phyloP scores from a whole-genome alignment of 169 alveolate species.

The Eimeria sp. region DNA sequence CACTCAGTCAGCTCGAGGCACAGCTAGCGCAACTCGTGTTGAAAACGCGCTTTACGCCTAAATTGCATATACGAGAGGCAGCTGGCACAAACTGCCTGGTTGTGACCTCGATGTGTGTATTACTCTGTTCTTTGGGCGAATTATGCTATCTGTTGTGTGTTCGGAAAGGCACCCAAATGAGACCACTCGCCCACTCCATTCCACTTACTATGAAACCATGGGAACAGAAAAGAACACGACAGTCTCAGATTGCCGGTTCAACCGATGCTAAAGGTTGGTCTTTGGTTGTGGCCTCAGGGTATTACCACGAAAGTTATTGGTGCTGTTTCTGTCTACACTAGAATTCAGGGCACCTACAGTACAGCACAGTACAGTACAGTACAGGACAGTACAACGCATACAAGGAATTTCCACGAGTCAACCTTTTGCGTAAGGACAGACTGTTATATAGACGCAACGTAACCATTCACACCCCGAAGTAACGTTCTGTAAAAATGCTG shows the following conservation, averaged over 20 bases:
- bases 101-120: not conserved
- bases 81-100: not conserved
- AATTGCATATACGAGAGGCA: not conserved
- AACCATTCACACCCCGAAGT: not conserved
- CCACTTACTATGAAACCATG: not conserved
- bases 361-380: not conserved
- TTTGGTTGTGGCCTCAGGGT: not conserved
- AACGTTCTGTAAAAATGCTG: not conserved
- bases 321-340: not conserved
- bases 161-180: not conserved
- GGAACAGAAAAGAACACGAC: not conserved
- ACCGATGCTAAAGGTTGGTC: not conserved
- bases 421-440: not conserved
- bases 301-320: not conserved
- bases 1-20: not conserved
- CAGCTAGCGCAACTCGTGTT: not conserved
- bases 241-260: not conserved
- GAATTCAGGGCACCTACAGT: not conserved
- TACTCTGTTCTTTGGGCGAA: not conserved
- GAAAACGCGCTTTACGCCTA: not conserved
- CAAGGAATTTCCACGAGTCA: not conserved
- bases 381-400: not conserved
- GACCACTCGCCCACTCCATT: not conserved
- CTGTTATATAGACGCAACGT: not conserved
- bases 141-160: not conserved